These are phyloP conservation scores for Corylus heterophylla DNA, from an alignment of 306 rosid genomes.

Conservation along the genomic window DNA sequence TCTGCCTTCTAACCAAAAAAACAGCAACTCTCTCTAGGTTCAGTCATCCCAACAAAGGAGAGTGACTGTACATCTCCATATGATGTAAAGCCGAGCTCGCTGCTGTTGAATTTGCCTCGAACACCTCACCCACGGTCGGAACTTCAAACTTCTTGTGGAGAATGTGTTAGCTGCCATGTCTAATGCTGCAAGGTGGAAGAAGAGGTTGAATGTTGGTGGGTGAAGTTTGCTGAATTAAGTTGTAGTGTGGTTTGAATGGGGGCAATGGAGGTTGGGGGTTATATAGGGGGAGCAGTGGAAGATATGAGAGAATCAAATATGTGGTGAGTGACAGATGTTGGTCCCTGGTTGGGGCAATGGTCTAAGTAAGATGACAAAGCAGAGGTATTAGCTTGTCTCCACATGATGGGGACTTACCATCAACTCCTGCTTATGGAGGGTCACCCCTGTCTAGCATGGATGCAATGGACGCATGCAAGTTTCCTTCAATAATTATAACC, in stretches of 20 bases:
- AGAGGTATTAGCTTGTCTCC: slow-evolving; percentile 43
- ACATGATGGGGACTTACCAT: slow-evolving; percentile 55
- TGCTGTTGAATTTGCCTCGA: slow-evolving; percentile 80
- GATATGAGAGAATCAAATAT: slow-evolving; percentile 41
- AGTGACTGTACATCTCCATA: slow-evolving; percentile 90
- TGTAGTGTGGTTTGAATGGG: slow-evolving; percentile 27
- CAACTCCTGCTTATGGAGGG: slow-evolving; percentile 42
- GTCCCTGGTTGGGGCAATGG: slow-evolving; percentile 37
- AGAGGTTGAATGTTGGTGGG: not conserved
- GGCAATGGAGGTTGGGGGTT: not conserved
- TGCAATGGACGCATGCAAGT: slow-evolving; percentile 2
- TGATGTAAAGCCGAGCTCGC: slow-evolving; percentile 81
- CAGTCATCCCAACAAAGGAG: slow-evolving; percentile 83
- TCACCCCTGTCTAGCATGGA: slow-evolving; percentile 40
- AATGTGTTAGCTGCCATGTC: slow-evolving; percentile 49
- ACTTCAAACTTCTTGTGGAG: slow-evolving; percentile 59
- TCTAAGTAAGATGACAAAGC: slow-evolving; percentile 43
- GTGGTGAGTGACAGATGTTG: slow-evolving; percentile 66
- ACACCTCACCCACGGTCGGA: slow-evolving; percentile 56
- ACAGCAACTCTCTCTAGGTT: slow-evolving; percentile 12
- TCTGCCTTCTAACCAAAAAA: slow-evolving; percentile 19
- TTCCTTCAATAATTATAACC: not conserved
- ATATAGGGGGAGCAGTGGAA: slow-evolving; percentile 29
- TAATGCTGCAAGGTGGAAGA: slow-evolving; percentile 9
- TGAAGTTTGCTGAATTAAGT: not conserved